phyloP scores from a whole-genome alignment of 1,284 basidiomycete species.

The Austroboletus novae-zelandiae region DNA sequence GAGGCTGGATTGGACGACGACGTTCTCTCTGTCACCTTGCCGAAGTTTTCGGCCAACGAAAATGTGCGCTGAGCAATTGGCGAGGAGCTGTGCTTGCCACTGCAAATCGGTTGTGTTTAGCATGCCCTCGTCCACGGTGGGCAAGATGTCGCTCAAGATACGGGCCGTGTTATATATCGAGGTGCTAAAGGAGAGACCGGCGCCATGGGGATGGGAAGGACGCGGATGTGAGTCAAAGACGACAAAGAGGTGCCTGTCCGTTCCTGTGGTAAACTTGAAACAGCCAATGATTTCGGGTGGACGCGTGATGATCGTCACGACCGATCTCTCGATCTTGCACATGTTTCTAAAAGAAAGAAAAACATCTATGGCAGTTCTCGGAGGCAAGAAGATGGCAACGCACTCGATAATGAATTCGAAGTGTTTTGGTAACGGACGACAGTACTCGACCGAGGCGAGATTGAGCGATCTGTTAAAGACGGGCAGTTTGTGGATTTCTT shows the following conservation, averaged over 20 bases:
- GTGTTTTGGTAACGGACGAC: slow-evolving; percentile 34
- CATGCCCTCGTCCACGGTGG: slow-evolving; percentile 41
- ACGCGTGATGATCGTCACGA: slow-evolving; percentile 58
- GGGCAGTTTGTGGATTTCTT: slow-evolving; percentile 43
- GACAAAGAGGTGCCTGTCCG: slow-evolving; percentile 40
- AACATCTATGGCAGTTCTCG: neutral
- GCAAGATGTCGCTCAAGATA: slow-evolving; percentile 49
- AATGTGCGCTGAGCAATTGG: slow-evolving; percentile 56
- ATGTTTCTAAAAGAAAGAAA: slow-evolving; percentile 31
- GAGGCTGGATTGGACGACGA: slow-evolving; percentile 49
- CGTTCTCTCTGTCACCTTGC: slow-evolving; percentile 23
- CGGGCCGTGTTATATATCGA: slow-evolving; percentile 41
- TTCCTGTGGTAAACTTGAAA: slow-evolving; percentile 42
- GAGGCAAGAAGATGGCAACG: too few species aligned
- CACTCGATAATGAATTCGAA: slow-evolving; percentile 50
- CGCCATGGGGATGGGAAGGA: slow-evolving; percentile 53
- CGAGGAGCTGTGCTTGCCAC: slow-evolving; percentile 65
- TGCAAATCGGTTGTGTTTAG: slow-evolving; percentile 47
- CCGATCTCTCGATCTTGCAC: slow-evolving; percentile 27
- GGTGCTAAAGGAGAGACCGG: slow-evolving; percentile 50
- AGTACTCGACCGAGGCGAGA: slow-evolving; percentile 39
- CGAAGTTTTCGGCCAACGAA: slow-evolving; percentile 35
- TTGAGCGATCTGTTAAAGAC: slow-evolving; percentile 42
- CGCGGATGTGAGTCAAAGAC: slow-evolving; percentile 67
- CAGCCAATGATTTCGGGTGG: slow-evolving; percentile 66